Percentiles rank a stretch among this genome's conserved stretches.
Conservation (phyloP, 495 filamentous ascomycete genomes). For the Aspergillus funiculosus region DNA sequence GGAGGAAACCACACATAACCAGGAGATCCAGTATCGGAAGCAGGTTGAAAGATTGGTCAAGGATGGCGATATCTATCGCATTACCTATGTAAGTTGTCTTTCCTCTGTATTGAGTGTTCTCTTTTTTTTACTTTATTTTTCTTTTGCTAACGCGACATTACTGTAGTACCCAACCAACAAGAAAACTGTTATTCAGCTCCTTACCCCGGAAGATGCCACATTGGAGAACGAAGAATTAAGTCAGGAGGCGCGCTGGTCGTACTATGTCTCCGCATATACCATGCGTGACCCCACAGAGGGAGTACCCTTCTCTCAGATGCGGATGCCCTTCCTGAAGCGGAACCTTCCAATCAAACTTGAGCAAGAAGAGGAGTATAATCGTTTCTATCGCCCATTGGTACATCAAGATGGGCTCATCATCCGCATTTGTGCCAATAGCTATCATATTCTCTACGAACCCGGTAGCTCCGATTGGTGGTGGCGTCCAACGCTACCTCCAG, state of each 20-base stretch:
- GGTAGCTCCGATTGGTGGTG: conserved; percentile 58
- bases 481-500: conserved; percentile 30
- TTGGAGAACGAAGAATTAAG: conserved; percentile 59
- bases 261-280: conserved; percentile 88
- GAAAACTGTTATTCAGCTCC: conserved; percentile 60
- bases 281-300: conserved; percentile 88
- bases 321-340: conserved; percentile 64
- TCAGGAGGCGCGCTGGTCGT: conserved; percentile 67
- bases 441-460: conserved; percentile 71
- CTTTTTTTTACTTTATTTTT: conserved; percentile 14
- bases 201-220: conserved; percentile 76
- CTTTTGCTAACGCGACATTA: too few species aligned
- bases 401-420: conserved; percentile 71
- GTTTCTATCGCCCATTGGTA: conserved; percentile 48
- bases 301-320: conserved; percentile 57
- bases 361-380: conserved; percentile 45
- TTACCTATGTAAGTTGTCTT: conserved; percentile 63
- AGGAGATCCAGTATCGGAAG: conserved; percentile 80
- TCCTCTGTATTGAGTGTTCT: neutral
- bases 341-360: conserved; percentile 58
- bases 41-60: conserved; percentile 80
- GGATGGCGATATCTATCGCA: conserved; percentile 83
- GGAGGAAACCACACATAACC: conserved; percentile 74
- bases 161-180: conserved; percentile 50
- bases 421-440: conserved; percentile 74